Evolutionary conservation across 2,329 filamentous ascomycete genomes (phyloP).

Genomic region (Calonectria crousiana): DNA sequence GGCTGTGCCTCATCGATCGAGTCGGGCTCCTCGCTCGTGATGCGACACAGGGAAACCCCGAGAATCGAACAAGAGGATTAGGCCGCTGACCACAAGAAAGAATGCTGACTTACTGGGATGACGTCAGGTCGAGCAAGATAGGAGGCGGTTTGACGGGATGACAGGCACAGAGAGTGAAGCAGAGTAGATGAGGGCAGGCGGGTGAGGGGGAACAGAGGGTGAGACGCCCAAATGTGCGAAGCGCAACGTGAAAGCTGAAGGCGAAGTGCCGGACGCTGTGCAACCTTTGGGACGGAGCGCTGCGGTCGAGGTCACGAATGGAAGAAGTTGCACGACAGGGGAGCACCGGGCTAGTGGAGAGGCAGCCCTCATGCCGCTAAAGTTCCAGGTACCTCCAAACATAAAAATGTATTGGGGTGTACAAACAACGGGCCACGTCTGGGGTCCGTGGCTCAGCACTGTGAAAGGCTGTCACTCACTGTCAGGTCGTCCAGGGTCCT

Average conservation of each 20-base stretch:
- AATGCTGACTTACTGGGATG: conserved; percentile 41
- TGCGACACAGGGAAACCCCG: conserved; percentile 6
- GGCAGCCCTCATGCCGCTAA: conserved; percentile 14
- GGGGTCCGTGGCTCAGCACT: conserved; percentile 43
- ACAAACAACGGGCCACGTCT: conserved; percentile 37
- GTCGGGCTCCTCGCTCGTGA: conserved; percentile 2
- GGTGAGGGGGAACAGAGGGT: not conserved
- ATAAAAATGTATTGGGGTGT: conserved; percentile 3
- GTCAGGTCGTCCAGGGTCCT: conserved; percentile 6
- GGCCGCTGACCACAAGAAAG: conserved; percentile 28
- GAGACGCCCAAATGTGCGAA: not conserved
- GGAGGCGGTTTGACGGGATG: conserved; percentile 12
- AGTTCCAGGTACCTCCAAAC: not conserved
- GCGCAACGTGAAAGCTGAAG: conserved; percentile 19
- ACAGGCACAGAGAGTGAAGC: conserved; percentile 9
- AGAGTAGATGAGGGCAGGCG: not conserved
- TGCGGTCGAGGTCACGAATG: conserved; percentile 9
- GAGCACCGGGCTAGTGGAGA: not conserved
- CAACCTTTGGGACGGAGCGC: not conserved
- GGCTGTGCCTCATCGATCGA: not conserved
- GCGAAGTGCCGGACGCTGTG: conserved; percentile 5
- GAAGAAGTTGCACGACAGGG: conserved; percentile 11
- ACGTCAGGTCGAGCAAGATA: conserved; percentile 38
- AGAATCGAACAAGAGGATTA: conserved; percentile 27
- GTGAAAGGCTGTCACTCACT: not conserved